Conservation (phyloP, 225 moss, liverwort and hornwort genomes). For the Neckera pumila region DNA sequence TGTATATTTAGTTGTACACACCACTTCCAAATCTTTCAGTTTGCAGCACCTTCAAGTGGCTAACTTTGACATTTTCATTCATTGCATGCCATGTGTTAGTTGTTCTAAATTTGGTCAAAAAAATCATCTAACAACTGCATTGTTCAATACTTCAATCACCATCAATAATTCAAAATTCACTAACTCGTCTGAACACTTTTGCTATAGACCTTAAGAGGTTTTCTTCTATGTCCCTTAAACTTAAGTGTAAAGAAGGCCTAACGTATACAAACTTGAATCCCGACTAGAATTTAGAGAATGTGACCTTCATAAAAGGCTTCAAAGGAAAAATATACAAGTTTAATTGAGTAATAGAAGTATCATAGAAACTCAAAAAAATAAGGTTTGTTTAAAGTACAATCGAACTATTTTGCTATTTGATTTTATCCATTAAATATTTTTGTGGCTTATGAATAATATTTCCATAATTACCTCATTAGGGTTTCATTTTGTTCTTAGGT, state of each 20-base stretch:
- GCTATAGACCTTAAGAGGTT: not conserved
- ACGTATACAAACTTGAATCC: not conserved
- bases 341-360: not conserved
- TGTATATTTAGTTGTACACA: too few species aligned
- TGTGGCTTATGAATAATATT: not conserved
- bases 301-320: not conserved
- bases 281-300: not conserved
- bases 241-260: not conserved
- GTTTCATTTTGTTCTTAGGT: not conserved
- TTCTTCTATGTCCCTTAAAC: accelerated
- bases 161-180: too few species aligned
- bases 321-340: not conserved
- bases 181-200: too few species aligned
- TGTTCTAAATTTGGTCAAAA: too few species aligned
- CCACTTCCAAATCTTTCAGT: too few species aligned
- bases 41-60: too few species aligned
- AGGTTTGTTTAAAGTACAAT: not conserved
- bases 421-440: not conserved
- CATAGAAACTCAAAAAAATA: not conserved
- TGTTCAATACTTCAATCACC: too few species aligned
- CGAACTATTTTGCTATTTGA: not conserved
- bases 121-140: too few species aligned
- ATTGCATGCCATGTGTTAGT: too few species aligned
- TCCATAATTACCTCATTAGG: not conserved
- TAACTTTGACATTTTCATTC: too few species aligned